phyloP scores from a whole-genome alignment of 306 rosid genomes.

The Canavalia gladiata region DNA sequence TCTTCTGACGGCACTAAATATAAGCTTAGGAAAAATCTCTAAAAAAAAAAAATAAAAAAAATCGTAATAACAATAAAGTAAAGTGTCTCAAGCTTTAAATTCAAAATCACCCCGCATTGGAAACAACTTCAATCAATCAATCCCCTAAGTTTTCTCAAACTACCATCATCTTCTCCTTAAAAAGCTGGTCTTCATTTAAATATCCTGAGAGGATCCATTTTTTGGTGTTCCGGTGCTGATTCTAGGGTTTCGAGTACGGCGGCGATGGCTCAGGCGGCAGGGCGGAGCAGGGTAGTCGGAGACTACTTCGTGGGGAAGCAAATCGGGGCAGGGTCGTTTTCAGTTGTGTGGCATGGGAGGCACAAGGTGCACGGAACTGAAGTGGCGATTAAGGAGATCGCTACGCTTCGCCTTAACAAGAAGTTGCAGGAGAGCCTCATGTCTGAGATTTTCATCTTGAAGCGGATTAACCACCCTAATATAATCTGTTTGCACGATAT shows the following conservation, averaged over 20 bases:
- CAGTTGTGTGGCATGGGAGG: constrained; percentile 95
- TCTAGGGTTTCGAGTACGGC: constrained; percentile 52
- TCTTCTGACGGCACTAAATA: no score
- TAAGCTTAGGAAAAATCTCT: background rate
- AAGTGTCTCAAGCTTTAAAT: background rate
- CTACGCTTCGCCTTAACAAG: constrained; percentile 76
- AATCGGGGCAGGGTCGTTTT: constrained; percentile 97
- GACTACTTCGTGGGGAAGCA: constrained; percentile 82
- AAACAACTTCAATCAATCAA: background rate
- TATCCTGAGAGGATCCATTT: background rate
- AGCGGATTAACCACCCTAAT: constrained; percentile 87
- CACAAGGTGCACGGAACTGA: constrained; percentile 93
- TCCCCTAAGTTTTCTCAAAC: background rate
- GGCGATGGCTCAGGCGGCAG: constrained; percentile 75
- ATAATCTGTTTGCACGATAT: constrained; percentile 90
- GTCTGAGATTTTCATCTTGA: constrained; percentile 91
- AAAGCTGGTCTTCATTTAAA: background rate
- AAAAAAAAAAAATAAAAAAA: no score
- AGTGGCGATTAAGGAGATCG: constrained; percentile 97
- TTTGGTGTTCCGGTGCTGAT: background rate
- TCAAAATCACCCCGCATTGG: background rate
- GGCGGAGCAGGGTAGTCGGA: constrained; percentile 75
- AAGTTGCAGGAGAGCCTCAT: constrained; percentile 92
- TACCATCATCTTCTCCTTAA: background rate
- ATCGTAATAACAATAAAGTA: background rate